Percentiles rank a stretch among this genome's conserved stretches.
phyloP scores from a whole-genome alignment of 306 rosid genomes.

The Vigna radiata region DNA sequence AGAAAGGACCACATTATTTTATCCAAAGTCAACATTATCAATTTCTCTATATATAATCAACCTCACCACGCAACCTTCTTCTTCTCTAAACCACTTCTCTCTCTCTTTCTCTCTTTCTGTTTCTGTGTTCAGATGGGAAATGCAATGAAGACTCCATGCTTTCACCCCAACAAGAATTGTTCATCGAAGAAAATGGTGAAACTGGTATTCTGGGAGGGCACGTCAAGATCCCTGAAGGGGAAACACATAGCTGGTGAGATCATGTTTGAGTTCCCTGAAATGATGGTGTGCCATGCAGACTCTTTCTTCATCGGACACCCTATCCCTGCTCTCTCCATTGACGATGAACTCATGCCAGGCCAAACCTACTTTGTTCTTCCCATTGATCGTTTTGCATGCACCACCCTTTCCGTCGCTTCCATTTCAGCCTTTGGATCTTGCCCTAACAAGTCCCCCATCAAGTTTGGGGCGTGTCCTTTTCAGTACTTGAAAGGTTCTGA shows the following conservation, averaged over 20 bases:
- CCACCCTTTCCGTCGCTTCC: conserved; percentile 63
- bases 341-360: conserved; percentile 68
- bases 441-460: conserved; percentile 53
- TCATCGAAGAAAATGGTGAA: conserved; percentile 46
- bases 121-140: conserved; percentile 59
- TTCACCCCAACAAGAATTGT: conserved; percentile 20
- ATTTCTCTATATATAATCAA: conserved; percentile 25
- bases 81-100: conserved; percentile 3
- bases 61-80: background rate
- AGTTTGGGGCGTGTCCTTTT: conserved; percentile 74
- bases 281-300: conserved; percentile 80
- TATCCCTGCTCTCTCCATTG: conserved; percentile 64
- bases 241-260: conserved; percentile 83
- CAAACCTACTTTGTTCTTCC: conserved; percentile 95
- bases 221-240: conserved; percentile 53
- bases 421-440: conserved; percentile 53
- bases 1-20: conserved; percentile 5
- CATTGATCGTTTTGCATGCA: conserved; percentile 59
- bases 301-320: conserved; percentile 90
- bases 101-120: background rate
- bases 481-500: conserved; percentile 64
- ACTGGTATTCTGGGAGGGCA: conserved; percentile 67
- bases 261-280: conserved; percentile 87
- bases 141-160: conserved; percentile 56
- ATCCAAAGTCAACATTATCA: conserved; percentile 64